Conservation (phyloP, 257 asterid species). For the Nicotiana noctiflora region DNA sequence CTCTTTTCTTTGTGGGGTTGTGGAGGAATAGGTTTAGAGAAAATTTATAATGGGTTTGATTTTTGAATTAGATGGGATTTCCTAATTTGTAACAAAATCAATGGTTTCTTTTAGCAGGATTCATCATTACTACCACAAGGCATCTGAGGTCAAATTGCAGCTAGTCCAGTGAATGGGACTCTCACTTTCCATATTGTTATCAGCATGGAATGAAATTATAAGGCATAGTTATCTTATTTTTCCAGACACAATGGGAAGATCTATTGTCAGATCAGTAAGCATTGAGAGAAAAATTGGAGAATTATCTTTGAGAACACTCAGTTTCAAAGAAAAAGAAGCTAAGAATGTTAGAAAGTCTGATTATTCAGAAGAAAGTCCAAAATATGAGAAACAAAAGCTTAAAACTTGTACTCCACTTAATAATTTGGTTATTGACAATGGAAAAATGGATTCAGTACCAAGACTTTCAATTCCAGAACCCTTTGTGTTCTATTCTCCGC, state of each 20-base stretch:
- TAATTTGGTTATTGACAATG: slow-evolving; percentile 19
- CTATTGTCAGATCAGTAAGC: slow-evolving; percentile 40
- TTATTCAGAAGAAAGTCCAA: slow-evolving; percentile 7
- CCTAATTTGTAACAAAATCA: slow-evolving; percentile 1
- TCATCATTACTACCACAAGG: not conserved
- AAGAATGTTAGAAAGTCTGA: slow-evolving; percentile 6
- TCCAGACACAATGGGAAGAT: slow-evolving; percentile 25
- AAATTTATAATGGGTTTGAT: too few relatives aligned
- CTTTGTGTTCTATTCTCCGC: slow-evolving; percentile 18
- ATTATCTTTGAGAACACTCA: slow-evolving; percentile 17
- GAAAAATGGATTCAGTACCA: not conserved
- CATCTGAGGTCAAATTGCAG: not conserved
- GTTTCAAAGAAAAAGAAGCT: slow-evolving; percentile 24
- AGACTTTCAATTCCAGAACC: slow-evolving; percentile 9
- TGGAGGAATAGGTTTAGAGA: too few relatives aligned
- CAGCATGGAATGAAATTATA: slow-evolving; percentile 32
- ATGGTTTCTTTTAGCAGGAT: not conserved
- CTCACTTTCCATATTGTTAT: slow-evolving; percentile 30
- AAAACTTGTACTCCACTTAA: slow-evolving; percentile 20
- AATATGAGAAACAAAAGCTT: slow-evolving; percentile 14
- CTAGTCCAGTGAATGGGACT: slow-evolving; percentile 26
- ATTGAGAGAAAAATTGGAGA: slow-evolving; percentile 38
- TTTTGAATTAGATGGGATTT: too few relatives aligned
- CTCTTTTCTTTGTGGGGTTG: not conserved
- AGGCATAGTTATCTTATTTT: slow-evolving; percentile 19